Evolutionary conservation across 75 land plant species (phyloP).

Genomic region (Picea glauca): DNA sequence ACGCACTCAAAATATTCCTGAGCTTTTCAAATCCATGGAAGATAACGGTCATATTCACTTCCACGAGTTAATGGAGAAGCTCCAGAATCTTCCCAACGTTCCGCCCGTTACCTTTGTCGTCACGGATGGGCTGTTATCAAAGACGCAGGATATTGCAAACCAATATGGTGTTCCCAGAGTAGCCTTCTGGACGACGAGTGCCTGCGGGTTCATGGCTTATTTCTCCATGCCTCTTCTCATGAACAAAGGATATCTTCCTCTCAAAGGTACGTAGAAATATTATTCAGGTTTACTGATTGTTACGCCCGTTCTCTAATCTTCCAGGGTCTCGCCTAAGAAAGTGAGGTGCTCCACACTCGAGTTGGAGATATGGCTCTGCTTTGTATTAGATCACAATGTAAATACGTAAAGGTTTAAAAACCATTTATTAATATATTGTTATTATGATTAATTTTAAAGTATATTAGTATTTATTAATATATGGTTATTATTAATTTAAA

Average conservation of each 20-base stretch:
- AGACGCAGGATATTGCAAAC: conserved; percentile 34
- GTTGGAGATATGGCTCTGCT: too few species aligned
- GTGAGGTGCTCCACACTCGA: too few species aligned
- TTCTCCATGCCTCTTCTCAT: conserved; percentile 6
- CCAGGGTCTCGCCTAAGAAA: too few species aligned
- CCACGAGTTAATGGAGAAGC: conserved; percentile 13
- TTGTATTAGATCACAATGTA: too few species aligned
- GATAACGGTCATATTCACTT: conserved; percentile 12
- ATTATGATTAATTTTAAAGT: too few species aligned
- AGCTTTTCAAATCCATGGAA: conserved; percentile 18
- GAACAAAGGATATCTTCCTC: conserved; percentile 24
- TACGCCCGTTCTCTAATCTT: too few species aligned
- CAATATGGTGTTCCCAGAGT: conserved; percentile 30
- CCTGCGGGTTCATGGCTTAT: conserved; percentile 38
- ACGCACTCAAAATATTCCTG: conserved; percentile 13
- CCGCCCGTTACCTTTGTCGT: conserved; percentile 46
- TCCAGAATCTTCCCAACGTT: neutral
- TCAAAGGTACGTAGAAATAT: conserved; percentile 30
- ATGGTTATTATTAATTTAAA: too few species aligned
- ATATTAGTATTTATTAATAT: too few species aligned
- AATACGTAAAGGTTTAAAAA: too few species aligned
- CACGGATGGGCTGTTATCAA: conserved; percentile 31
- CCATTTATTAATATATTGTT: too few species aligned
- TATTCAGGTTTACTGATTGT: too few species aligned
- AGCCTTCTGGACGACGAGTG: conserved; percentile 44